Base-by-base conservation (phyloP, 2,329 filamentous ascomycete genomes). In the Colletotrichum simmondsii region DNA sequence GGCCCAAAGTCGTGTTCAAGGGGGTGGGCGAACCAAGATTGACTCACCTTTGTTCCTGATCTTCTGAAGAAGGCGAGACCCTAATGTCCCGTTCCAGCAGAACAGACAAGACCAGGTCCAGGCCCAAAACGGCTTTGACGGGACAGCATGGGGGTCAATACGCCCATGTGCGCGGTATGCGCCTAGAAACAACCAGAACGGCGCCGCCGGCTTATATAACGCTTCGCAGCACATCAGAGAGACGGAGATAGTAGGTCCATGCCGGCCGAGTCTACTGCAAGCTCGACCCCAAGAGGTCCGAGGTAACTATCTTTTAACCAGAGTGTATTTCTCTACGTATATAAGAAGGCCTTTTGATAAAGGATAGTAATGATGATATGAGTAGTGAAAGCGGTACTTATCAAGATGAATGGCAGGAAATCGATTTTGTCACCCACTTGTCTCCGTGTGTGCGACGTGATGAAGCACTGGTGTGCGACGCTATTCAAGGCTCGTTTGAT, bases 21-120 rank as follows among this genome's bases (percentile, higher is more conserved):
- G 66, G 60, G 22, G 65, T 19, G 22, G 49, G 61, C 35, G 61
- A 54, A 35, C 12, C 61, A 53, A 53, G 30, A 5, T 35, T 35
- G 61, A 37, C 49, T 64, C 54, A 46, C 16, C 22, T 28, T 37
- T 54, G 30, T 26, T 24, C 7, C 26, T 35, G 46, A n/a, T 35
- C 53, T 32, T 63, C 53, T 58, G 37, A 66, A 71, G 68, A 62
- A 57, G 46, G 37, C 46, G 24, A 59, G 64, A 19, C 46, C 46
- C 42, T 49, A 49, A 19, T 49, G 42, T 49, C 42, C 42, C 42
- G 42, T 49, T 49, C 42, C 42, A 49, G 42, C 42, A n/a, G 42
- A 49, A n/a, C 42, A 60, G 54, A 61, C 46, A 59, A 65, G 67
- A 53, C 60, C 59, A 72, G 65, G 54, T 32, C 70, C 37, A 61